Evolutionary conservation across 225 moss, liverwort and hornwort genomes (phyloP).

Genomic region (Polytrichum commune): DNA sequence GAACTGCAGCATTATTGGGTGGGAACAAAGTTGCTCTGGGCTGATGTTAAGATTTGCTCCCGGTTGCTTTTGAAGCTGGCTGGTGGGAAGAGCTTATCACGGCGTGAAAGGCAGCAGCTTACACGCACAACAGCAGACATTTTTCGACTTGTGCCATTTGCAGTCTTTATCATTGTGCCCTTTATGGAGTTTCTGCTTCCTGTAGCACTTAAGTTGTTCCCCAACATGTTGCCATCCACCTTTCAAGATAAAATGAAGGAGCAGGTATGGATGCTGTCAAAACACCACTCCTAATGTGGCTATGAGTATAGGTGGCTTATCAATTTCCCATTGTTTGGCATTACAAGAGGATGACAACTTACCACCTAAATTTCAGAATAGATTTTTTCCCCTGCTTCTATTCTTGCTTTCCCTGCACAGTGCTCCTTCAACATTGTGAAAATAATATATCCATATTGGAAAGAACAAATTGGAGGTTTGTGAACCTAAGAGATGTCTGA

Average conservation of each 20-base stretch:
- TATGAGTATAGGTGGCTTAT: too few species aligned
- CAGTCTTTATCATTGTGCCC: constrained; percentile 93
- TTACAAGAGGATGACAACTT: too few species aligned
- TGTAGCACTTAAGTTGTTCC: constrained; percentile 84
- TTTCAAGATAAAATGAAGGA: constrained; percentile 99
- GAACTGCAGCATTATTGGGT: constrained; percentile 96
- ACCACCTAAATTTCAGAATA: too few species aligned
- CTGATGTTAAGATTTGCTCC: constrained; percentile 88
- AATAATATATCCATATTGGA: too few species aligned
- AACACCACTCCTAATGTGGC: too few species aligned
- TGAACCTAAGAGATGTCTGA: too few species aligned
- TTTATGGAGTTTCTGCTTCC: constrained; percentile 98
- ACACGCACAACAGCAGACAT: constrained; percentile 99
- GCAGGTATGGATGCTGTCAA: constrained; percentile 47
- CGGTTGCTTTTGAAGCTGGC: constrained; percentile 90
- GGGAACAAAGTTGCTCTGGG: constrained; percentile 94
- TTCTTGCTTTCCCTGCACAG: too few species aligned
- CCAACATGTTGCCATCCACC: constrained; percentile 98
- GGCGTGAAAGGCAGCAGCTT: constrained; percentile 90
- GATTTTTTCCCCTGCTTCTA: too few species aligned
- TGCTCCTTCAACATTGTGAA: too few species aligned
- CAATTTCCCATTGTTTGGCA: too few species aligned
- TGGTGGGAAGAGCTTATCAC: constrained; percentile 72
- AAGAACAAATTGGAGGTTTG: too few species aligned
- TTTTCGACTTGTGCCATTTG: constrained; percentile 96